Evolutionary conservation across 2,329 filamentous ascomycete genomes (phyloP).

Genomic region (Ophiocordyceps robertsii): DNA sequence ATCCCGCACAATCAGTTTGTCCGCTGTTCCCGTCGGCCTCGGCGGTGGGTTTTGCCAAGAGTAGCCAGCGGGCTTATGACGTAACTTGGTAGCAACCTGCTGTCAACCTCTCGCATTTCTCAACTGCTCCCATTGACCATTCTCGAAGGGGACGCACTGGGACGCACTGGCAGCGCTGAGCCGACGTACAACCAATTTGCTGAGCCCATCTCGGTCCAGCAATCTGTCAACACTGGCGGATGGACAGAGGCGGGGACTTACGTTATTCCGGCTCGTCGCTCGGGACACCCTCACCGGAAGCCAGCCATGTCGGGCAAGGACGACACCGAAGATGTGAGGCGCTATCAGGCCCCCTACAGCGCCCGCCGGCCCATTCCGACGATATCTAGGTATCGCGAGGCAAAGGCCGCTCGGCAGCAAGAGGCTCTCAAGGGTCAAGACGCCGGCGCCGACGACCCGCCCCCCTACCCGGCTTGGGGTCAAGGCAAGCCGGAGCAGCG

Average conservation of each 20-base stretch:
- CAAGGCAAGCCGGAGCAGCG: background rate
- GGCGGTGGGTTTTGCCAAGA: no score
- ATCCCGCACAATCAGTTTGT: no score
- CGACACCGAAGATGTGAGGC: constrained; percentile 22
- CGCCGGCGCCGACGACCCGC: constrained; percentile 3
- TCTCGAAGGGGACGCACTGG: no score
- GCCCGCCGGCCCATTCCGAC: constrained; percentile 32
- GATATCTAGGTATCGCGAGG: constrained; percentile 32
- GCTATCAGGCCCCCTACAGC: constrained; percentile 27
- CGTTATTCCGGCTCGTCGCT: background rate
- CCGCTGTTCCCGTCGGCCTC: no score
- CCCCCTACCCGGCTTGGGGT: background rate
- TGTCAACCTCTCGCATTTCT: no score
- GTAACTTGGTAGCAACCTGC: no score
- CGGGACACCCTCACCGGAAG: background rate
- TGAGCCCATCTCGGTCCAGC: no score
- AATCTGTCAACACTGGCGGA: background rate
- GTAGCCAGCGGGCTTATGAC: no score
- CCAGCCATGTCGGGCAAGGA: constrained; percentile 21
- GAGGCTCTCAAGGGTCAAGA: constrained; percentile 18
- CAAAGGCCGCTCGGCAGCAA: constrained; percentile 28
- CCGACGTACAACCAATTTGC: no score
- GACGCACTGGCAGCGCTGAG: no score
- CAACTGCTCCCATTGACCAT: no score
- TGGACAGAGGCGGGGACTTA: background rate